Percentiles rank a stretch among this genome's conserved stretches.
phyloP scores from a whole-genome alignment of 106 monocot genomes.

The Chionographis japonica region DNA sequence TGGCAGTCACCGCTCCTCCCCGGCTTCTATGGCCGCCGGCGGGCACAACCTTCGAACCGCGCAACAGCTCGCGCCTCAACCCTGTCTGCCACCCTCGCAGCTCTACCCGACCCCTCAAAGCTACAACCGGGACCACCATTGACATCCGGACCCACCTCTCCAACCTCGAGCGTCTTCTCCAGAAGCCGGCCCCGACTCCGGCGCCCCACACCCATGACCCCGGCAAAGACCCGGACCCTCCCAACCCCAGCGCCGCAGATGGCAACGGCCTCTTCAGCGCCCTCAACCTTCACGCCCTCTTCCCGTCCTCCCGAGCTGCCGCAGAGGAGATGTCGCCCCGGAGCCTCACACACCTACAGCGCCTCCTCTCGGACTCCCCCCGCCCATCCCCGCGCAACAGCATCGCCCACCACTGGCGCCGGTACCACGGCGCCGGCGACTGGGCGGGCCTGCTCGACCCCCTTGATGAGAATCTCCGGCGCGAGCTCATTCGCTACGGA shows the following conservation, averaged over 20 bases:
- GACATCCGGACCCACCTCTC: slow-evolving; percentile 48
- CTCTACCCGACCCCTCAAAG: too few relatives aligned
- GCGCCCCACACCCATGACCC: not conserved
- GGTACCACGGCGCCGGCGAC: slow-evolving; percentile 56
- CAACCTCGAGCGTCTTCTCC: slow-evolving; percentile 51
- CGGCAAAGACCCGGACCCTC: not conserved
- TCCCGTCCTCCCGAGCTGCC: slow-evolving; percentile 1
- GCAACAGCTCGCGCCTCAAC: not conserved
- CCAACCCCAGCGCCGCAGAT: not conserved
- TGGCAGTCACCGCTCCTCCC: not conserved
- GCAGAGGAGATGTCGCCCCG: slow-evolving; percentile 51
- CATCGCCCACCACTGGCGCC: slow-evolving; percentile 45
- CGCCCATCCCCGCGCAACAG: slow-evolving; percentile 48
- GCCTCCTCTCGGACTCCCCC: slow-evolving; percentile 40
- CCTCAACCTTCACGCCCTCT: slow-evolving; percentile 33
- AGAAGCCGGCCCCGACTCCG: slow-evolving; percentile 1
- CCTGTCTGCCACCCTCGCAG: slow-evolving; percentile 12
- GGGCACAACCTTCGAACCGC: not conserved
- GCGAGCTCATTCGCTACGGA: slow-evolving; percentile 87
- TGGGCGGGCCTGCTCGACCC: slow-evolving; percentile 82
- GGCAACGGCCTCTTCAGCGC: slow-evolving; percentile 13
- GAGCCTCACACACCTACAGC: slow-evolving; percentile 40
- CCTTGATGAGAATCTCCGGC: slow-evolving; percentile 71
- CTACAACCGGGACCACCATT: not conserved
- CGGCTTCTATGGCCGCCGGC: not conserved